Evolutionary conservation across 1,284 basidiomycete genomes (phyloP).

Genomic region (Sporisorium iseilematis-ciliati): DNA sequence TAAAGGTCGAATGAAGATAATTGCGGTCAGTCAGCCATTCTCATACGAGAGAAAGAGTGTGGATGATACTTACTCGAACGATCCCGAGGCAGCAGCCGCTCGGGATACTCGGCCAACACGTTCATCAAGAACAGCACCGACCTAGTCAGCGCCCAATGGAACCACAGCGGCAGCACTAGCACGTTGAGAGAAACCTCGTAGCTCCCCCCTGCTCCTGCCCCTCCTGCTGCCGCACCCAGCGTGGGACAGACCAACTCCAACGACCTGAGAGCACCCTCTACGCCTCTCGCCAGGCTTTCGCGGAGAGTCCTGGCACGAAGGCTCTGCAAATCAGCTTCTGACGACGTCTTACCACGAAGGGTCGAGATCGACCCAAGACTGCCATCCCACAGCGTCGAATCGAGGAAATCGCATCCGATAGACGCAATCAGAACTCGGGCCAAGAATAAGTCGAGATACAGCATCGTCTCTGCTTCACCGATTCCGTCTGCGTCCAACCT

Average conservation of each 20-base stretch:
- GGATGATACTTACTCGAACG: conserved; percentile 13
- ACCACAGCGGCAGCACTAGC: conserved; percentile 38
- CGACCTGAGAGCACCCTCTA: conserved; percentile 31
- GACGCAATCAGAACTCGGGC: conserved; percentile 34
- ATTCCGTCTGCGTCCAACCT: conserved; percentile 28
- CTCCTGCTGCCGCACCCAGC: background rate
- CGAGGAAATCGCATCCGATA: conserved; percentile 40
- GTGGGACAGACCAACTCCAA: conserved; percentile 31
- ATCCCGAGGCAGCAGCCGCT: conserved; percentile 32
- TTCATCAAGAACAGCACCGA: conserved; percentile 42
- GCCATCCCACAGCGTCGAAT: conserved; percentile 47
- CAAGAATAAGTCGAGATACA: conserved; percentile 35
- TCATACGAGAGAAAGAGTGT: background rate
- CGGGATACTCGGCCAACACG: conserved; percentile 37
- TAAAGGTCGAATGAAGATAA: background rate
- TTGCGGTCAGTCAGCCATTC: background rate
- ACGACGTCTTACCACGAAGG: conserved; percentile 9
- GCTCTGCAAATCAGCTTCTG: conserved; percentile 26
- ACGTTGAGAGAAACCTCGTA: conserved; percentile 27
- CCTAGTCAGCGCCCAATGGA: conserved; percentile 43
- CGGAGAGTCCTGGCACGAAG: conserved; percentile 22
- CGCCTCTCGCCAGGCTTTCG: conserved; percentile 27
- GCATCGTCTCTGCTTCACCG: conserved; percentile 38
- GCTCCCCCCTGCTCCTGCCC: conserved; percentile 3
- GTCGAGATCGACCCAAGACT: conserved; percentile 23